A percentile compares a stretch with the other conserved stretches of the same genome.
Conservation (phyloP, 1,284 basidiomycete species). For the Leccinum solheimii region DNA sequence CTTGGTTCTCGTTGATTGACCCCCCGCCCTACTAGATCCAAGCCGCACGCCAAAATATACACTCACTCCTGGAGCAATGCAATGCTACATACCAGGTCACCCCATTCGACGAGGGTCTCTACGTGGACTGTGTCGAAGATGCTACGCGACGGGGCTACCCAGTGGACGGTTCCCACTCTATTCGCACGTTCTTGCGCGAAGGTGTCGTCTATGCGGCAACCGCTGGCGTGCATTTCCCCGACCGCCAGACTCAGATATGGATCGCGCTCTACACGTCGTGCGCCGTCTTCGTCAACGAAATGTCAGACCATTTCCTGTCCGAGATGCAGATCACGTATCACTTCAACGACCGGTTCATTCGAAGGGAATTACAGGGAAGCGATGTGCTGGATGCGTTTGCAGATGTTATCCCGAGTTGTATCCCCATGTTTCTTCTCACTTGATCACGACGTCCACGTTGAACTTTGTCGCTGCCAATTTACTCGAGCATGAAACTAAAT, state of each 20-base stretch:
- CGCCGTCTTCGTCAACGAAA: slow-evolving; percentile 31
- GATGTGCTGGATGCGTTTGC: not conserved
- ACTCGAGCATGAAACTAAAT: slow-evolving; percentile 30
- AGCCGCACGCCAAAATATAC: not conserved
- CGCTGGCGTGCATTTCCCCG: slow-evolving; percentile 2
- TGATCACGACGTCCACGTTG: slow-evolving; percentile 28
- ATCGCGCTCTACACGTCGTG: slow-evolving; percentile 30
- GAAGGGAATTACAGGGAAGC: not conserved
- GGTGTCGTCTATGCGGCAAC: not conserved
- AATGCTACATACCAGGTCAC: not conserved
- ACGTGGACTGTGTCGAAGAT: not conserved
- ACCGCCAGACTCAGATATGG: slow-evolving; percentile 13
- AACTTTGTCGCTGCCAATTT: slow-evolving; percentile 16
- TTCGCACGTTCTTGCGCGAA: not conserved
- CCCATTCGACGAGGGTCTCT: not conserved
- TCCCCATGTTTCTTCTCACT: slow-evolving; percentile 15
- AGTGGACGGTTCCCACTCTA: not conserved
- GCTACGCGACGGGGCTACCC: not conserved
- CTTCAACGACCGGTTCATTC: not conserved
- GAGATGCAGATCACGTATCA: not conserved
- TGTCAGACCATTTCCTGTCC: not conserved
- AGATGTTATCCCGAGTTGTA: slow-evolving; percentile 8
- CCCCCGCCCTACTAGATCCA: not conserved
- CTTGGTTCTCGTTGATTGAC: not conserved
- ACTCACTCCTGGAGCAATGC: not conserved